Conservation (phyloP, 495 filamentous ascomycete genomes). For the Penicillium flavigenum region DNA sequence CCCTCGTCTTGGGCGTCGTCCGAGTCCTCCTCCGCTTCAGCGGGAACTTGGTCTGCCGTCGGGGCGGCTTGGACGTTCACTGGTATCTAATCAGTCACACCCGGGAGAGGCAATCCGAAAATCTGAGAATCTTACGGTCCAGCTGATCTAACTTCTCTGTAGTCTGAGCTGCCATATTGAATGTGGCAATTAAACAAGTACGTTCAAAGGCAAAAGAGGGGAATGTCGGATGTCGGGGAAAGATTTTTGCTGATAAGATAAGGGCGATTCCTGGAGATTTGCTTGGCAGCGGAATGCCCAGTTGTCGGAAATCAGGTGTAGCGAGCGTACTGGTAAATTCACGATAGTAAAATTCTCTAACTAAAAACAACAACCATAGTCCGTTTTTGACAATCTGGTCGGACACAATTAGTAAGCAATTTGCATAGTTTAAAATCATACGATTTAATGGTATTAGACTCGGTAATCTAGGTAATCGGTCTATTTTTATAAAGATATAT, state of each 20-base stretch:
- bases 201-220: conserved; percentile 22
- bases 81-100: conserved; percentile 29
- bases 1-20: conserved; percentile 58
- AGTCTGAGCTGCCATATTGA: conserved; percentile 54
- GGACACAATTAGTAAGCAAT: too few species aligned
- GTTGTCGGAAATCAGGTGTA: too few species aligned
- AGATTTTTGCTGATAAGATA: conserved; percentile 37
- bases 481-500: too few species aligned
- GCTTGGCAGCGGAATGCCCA: background rate
- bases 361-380: too few species aligned
- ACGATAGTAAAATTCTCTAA: too few species aligned
- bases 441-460: too few species aligned
- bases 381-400: too few species aligned
- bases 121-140: conserved; percentile 39
- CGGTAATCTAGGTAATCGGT: too few species aligned
- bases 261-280: conserved; percentile 4
- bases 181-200: conserved; percentile 13
- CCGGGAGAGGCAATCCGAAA: background rate
- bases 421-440: too few species aligned
- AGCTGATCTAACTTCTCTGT: conserved; percentile 53
- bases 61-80: conserved; percentile 50
- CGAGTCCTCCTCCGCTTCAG: conserved; percentile 63
- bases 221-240: conserved; percentile 29
- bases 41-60: conserved; percentile 38
- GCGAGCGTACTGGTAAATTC: too few species aligned